phyloP scores from a whole-genome alignment of 495 filamentous ascomycete genomes.

The Cairneyella variabilis region DNA sequence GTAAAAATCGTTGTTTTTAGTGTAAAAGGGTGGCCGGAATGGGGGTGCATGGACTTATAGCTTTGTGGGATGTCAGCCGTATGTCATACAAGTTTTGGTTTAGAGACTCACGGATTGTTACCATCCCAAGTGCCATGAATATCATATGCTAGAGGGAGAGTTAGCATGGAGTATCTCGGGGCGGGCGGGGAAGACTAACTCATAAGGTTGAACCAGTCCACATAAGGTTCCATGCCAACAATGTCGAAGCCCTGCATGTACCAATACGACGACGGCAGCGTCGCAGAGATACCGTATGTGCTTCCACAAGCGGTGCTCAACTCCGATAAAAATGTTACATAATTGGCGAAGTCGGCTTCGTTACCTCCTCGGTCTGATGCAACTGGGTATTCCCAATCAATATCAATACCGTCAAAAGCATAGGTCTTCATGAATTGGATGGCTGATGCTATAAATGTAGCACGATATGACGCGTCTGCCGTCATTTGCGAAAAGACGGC shows the following conservation, averaged over 20 bases:
- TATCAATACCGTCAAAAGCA: conserved; percentile 49
- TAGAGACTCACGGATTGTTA: no score
- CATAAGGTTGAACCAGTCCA: conserved; percentile 57
- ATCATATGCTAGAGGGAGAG: no score
- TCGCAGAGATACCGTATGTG: conserved; percentile 24
- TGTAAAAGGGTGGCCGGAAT: no score
- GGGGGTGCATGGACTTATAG: no score
- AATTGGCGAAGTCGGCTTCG: conserved; percentile 28
- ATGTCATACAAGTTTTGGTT: no score
- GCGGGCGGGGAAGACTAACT: no score
- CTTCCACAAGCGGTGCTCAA: background rate
- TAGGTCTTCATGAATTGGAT: conserved; percentile 38
- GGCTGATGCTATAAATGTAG: conserved; percentile 37
- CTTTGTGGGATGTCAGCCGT: no score
- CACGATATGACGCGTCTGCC: conserved; percentile 23
- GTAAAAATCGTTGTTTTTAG: no score
- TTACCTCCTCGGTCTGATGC: conserved; percentile 43
- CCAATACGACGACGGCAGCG: conserved; percentile 45
- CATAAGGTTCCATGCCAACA: conserved; percentile 23
- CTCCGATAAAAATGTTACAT: background rate
- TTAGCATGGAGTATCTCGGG: no score
- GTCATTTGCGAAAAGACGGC: conserved; percentile 20
- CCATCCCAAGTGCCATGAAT: no score
- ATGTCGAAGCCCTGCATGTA: conserved; percentile 50
- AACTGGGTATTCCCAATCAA: conserved; percentile 50